Conservation (phyloP, 2,329 filamentous ascomycete genomes). For the Trichoderma endophyticum region DNA sequence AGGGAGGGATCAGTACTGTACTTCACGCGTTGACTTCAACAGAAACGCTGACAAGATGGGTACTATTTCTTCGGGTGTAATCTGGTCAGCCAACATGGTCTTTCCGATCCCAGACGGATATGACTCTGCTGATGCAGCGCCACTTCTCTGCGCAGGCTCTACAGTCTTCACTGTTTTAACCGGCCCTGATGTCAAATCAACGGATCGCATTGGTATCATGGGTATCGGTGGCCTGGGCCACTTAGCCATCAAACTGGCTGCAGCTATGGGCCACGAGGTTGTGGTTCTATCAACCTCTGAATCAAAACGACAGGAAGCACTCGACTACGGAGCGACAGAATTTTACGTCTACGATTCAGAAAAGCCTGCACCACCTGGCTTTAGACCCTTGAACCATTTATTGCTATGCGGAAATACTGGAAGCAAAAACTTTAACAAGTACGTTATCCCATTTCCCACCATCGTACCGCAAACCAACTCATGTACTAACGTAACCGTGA, state of each 20-base stretch:
- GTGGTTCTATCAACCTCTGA: not conserved
- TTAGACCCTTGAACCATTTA: not conserved
- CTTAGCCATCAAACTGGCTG: slow-evolving; percentile 1
- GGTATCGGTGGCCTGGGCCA: not conserved
- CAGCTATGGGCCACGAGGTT: not conserved
- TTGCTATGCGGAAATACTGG: not conserved
- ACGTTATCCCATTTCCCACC: not conserved
- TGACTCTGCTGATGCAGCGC: not conserved
- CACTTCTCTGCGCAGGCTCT: not conserved
- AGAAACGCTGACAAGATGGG: not conserved
- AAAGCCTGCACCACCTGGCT: not conserved
- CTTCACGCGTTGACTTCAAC: not conserved
- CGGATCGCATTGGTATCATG: not conserved
- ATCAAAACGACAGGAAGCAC: not conserved
- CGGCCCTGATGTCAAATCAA: not conserved
- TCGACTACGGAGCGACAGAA: not conserved
- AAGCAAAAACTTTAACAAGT: slow-evolving; percentile 5
- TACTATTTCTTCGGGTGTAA: not conserved
- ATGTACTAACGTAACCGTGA: not conserved
- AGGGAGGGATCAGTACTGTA: not conserved
- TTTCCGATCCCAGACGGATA: slow-evolving; percentile 3
- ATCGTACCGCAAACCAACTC: not conserved
- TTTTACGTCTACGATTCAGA: not conserved
- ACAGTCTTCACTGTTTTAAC: not conserved
- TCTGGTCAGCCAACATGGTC: not conserved